A percentile compares a stretch with the other conserved stretches of the same genome.
Evolutionary conservation across 306 rosid genomes (phyloP).

Genomic region (Dryas drummondii): DNA sequence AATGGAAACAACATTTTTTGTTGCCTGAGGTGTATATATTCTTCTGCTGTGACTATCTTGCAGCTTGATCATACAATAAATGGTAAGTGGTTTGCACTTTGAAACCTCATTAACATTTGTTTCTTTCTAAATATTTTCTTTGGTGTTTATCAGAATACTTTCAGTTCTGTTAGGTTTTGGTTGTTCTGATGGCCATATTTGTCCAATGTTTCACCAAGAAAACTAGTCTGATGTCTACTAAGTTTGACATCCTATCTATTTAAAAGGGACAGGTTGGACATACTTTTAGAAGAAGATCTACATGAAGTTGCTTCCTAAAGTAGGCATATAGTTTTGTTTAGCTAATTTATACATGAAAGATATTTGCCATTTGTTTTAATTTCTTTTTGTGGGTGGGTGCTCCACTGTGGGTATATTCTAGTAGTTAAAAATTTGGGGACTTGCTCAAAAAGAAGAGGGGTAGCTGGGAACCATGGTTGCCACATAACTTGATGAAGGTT

Average conservation of each 20-base stretch:
- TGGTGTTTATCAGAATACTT: neutral
- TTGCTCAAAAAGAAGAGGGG: no score
- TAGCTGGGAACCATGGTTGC: no score
- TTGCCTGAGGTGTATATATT: conserved; percentile 4
- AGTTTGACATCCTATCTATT: neutral
- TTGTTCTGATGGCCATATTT: neutral
- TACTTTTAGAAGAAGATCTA: neutral
- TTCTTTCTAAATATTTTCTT: neutral
- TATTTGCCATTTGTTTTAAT: neutral
- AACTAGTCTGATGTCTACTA: neutral
- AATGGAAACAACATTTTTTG: neutral
- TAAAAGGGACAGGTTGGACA: neutral
- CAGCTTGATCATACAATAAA: conserved; percentile 9
- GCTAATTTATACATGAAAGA: neutral
- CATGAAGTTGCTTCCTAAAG: neutral
- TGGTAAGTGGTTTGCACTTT: conserved; percentile 1
- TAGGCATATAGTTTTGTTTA: neutral
- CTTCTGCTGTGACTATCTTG: neutral
- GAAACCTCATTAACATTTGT: neutral
- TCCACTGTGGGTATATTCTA: neutral
- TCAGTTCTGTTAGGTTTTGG: neutral
- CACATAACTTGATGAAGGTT: no score
- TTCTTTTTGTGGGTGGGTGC: neutral
- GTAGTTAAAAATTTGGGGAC: neutral
- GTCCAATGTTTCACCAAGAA: neutral